Evolutionary conservation across 2,329 filamentous ascomycete genomes (phyloP), one percentile per base, ranked within the genome.

Genomic region (Fusarium anguioides): DNA sequence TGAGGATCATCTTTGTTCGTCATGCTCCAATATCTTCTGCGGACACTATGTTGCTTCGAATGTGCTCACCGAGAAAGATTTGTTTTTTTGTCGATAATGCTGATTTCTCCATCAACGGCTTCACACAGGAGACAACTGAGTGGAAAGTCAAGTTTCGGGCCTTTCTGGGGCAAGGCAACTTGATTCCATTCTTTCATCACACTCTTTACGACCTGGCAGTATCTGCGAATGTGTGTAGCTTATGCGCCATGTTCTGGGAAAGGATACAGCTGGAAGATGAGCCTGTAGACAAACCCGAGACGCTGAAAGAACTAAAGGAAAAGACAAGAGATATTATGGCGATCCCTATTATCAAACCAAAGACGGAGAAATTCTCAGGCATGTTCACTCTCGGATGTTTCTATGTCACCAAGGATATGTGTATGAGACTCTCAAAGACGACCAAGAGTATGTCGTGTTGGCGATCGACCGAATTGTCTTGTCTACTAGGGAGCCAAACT

Each of bases 241-340:
- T 68, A 27, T 68, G 64, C 21, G 60, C 60, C 15, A 65, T 45
- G 23, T 68, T 68, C n/a, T 68, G 49, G 42, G 41, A 66, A n/a
- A 35, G 39, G 15, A 23, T 61, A 23, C 39, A 39, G 35, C 24
- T 26, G 8, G 64, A 68, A 4, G 18, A 41, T 17, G 31, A 59
- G 11, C 17, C 18, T 24, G 18, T 24, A 3, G 42, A 31, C n/a
- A 21, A 20, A 1, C 40, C 40, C 12, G 5, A 18, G 29, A 51
- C 18, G 3, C 11, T 68, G 29, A 29, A 20, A 9, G 49, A 46
- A 15, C 42, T 56, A 37, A 17, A 52, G 9, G 18, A 54, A 6
- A 20, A 15, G 7, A 18, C 17, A 5, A 8, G 39, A 9, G 29
- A 17, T 18, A 21, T 68, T 1, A n/a, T 61, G 4, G 60, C 54